Evolutionary conservation across 768 basidiomycete genomes (phyloP).

Genomic region (Kwoniella mangroviensis): DNA sequence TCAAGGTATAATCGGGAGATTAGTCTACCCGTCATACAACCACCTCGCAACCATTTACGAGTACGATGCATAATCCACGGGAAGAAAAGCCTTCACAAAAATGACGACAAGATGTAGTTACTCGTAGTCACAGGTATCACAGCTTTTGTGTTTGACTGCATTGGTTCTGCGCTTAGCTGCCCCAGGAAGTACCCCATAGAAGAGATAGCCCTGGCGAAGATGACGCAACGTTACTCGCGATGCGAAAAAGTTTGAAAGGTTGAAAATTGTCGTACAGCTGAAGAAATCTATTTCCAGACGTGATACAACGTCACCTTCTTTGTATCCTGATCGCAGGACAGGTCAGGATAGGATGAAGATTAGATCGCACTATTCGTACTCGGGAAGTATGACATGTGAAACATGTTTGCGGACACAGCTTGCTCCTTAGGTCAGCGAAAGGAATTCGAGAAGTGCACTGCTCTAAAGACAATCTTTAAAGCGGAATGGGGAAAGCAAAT

Average conservation of each 20-base stretch:
- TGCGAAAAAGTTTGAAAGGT: not conserved
- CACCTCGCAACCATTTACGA: not conserved
- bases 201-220: not conserved
- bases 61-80: not conserved
- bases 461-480: no score
- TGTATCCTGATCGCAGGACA: not conserved
- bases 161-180: no score
- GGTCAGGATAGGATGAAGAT: not conserved
- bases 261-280: no score
- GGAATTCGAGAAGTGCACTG: no score
- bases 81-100: not conserved
- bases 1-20: not conserved
- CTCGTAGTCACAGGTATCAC: no score
- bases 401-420: not conserved
- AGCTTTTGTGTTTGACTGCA: no score
- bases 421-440: not conserved
- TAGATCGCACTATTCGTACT: no score
- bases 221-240: not conserved
- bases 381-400: slow-evolving; percentile 5
- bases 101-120: not conserved
- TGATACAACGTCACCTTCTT: not conserved
- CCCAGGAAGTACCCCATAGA: no score
- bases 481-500: no score
- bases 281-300: not conserved
- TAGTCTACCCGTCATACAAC: slow-evolving; percentile 9